Base-by-base conservation (phyloP, 805 yeast genomes). In the Teunomyces stri region DNA sequence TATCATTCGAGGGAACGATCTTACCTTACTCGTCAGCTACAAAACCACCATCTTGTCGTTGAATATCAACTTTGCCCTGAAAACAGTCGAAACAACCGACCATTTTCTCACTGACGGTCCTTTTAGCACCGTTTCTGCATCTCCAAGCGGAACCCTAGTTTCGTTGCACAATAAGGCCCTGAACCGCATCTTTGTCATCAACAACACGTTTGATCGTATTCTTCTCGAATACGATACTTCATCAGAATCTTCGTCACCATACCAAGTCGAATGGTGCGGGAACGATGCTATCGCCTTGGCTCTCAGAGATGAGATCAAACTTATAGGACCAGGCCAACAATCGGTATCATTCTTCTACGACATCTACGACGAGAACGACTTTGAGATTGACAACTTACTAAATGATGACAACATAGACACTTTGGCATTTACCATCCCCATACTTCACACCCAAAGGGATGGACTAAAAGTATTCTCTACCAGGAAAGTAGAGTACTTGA, bases 231-330 rank as follows among this genome's bases (percentile, higher is more conserved):
- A 72, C 55, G 74, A 69, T 49, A 61, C 74, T 6, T 68, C 79
- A 4, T 64, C 63, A 38, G 74, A 72, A 50, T 58, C 63, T 22
- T 46, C 64, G 4, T 49, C 55, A 0, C 82, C 85, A 0, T 62
- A 58, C 36, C 75, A 76, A 49, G 66, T 87, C 15, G 75, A 74
- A 48, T 94, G 97, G 98, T 85, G 96, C 60, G 89, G 92, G 0
- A 81, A 84, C 54, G 96, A 89, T 64, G 89, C 94, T 0, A 81
- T 91, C 1, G 82, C 84, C 0, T 59, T 85, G 10, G 67, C 81
- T n/a, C 69, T 81, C 1, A 69, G 76, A 2, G 92, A 85, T 54
- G 89, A 85, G 44, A 56, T 89, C 22, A 77, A 78, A 50, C 60
- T 91, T 12, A 74, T 85, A 30, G 96, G 95, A 0, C 92, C 96